Conservation (phyloP, 805 yeast species). For the Suhomyces vadensis region DNA sequence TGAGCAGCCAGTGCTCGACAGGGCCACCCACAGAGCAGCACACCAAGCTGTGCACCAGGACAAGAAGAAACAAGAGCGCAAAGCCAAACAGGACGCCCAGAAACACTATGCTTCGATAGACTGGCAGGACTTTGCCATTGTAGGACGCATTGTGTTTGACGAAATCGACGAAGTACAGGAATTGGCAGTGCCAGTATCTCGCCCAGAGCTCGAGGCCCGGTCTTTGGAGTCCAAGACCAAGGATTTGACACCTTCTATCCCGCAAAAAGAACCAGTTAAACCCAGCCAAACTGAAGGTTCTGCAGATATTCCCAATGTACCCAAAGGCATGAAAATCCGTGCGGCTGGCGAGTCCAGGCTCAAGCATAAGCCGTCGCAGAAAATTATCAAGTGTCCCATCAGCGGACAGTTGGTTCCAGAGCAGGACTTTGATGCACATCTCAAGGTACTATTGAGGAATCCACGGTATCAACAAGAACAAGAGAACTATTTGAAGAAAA, state of each 20-base stretch:
- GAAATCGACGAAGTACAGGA: constrained; percentile 60
- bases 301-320: no score
- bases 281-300: constrained; percentile 6
- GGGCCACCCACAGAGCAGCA: constrained; percentile 58
- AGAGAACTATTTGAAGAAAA: constrained; percentile 58
- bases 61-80: constrained; percentile 26
- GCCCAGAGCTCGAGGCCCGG: constrained; percentile 61
- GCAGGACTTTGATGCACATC: constrained; percentile 66
- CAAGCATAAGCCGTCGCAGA: constrained; percentile 28
- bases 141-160: constrained; percentile 67
- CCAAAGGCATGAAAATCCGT: constrained; percentile 61
- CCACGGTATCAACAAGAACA: constrained; percentile 76
- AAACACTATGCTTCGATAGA: constrained; percentile 72
- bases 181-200: constrained; percentile 53
- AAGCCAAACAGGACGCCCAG: constrained; percentile 37
- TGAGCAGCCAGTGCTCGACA: constrained; percentile 5
- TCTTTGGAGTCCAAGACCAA: constrained; percentile 54
- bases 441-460: constrained; percentile 68
- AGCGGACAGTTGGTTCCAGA: constrained; percentile 73
- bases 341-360: constrained; percentile 71
- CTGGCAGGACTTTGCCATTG: constrained; percentile 82
- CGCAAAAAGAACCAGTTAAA: no score
- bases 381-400: constrained; percentile 69
- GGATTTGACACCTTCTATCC: constrained; percentile 14
- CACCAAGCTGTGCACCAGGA: constrained; percentile 42